Base-by-base conservation (phyloP, 768 basidiomycete genomes). In the Lactarius evosmus region DNA sequence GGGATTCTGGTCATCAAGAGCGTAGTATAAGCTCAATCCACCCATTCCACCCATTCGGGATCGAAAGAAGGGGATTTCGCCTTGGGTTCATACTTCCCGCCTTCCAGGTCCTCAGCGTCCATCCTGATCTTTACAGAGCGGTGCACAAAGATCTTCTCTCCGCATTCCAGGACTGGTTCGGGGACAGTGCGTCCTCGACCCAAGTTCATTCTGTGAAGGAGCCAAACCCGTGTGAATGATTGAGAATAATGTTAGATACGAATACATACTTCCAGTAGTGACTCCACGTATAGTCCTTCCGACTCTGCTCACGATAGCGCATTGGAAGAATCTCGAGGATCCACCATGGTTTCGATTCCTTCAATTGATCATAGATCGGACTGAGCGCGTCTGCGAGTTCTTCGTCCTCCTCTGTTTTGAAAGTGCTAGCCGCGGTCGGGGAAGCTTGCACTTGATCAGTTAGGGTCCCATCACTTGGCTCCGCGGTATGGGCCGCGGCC, bases 351-450 rank as follows among this genome's bases (percentile, higher is more conserved):
- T 68, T 75, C 27, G 74, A 63, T 5, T 77, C 67, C n/a, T 72
- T 66, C 33, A 91, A 78, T 75, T 87, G 80, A 72, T 91, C 88
- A 61, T 84, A 83, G 4, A 78, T 71, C 0, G 75, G 76, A 56
- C 75, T 75, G 16, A 86, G 59, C 5, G 83, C 82, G 67, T 91
- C 89, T 3, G 73, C 71, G 34, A 87, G 66, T 34, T 91, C 88
- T 65, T 89, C 86, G n/a, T n/a, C n/a, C 68, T 88, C 88, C 69
- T 89, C 75, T 2, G 66, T 83, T 33, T 71, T 75, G 67, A 77
- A 66, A 7, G 60, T 53, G 19, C 54, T 22, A 64, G 30, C 66
- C 66, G 30, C 70, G 60, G 25, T 68, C 66, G 58, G 67, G 19
- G 59, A 61, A 12, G 44, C 56, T 40, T 53, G 62, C 30, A 38